These are phyloP conservation scores for Scheffersomyces segobiensis DNA, from an alignment of 1,139 yeast genomes.

Conservation along the genomic window DNA sequence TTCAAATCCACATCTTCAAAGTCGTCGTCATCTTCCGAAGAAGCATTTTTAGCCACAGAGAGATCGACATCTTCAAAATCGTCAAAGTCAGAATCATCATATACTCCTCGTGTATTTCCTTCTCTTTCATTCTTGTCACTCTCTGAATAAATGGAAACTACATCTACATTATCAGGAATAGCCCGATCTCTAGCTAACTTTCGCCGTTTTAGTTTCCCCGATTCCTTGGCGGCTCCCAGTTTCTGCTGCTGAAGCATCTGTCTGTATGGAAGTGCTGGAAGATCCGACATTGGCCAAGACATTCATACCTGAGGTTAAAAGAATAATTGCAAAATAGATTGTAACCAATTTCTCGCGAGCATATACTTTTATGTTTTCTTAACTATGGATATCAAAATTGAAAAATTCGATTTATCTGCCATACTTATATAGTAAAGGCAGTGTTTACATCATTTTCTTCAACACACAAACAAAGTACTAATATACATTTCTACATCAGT, in stretches of 20 bases:
- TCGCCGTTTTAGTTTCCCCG: neutral
- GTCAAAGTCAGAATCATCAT: constrained; percentile 6
- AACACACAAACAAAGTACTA: neutral
- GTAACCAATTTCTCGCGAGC: neutral
- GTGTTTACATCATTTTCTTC: neutral
- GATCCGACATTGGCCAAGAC: neutral
- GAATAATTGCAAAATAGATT: neutral
- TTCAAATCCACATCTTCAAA: constrained; percentile 33
- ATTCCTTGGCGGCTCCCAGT: neutral
- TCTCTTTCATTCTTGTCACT: neutral
- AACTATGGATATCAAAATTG: neutral
- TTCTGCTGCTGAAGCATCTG: neutral
- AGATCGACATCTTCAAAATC: constrained; percentile 12
- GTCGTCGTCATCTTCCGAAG: constrained; percentile 28
- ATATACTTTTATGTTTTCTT: neutral
- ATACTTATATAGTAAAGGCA: neutral
- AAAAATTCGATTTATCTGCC: neutral
- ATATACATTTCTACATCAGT: neutral
- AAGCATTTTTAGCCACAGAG: constrained; percentile 4
- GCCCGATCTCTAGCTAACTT: neutral
- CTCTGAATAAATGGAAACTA: neutral
- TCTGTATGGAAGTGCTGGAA: neutral
- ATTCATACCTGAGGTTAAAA: neutral
- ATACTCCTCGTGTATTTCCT: neutral
- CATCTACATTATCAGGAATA: neutral